phyloP scores from a whole-genome alignment of 345 rosid species.

The Garcia nutans region DNA sequence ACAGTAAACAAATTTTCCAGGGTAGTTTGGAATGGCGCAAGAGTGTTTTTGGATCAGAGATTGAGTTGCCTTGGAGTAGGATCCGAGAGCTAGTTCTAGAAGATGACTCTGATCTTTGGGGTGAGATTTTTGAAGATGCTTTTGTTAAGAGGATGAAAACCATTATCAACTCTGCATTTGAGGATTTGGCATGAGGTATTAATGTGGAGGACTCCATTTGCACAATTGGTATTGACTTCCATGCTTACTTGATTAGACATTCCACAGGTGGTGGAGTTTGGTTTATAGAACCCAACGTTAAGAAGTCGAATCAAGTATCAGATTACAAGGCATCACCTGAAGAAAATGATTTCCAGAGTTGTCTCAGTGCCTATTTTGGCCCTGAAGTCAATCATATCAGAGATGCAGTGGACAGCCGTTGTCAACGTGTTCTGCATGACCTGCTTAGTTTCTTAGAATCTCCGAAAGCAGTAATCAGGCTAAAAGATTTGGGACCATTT shows the following conservation, averaged over 20 bases:
- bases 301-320: conserved; percentile 46
- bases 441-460: conserved; percentile 87
- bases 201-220: conserved; percentile 53
- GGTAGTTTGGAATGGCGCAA: conserved; percentile 96
- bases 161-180: conserved; percentile 64
- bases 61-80: conserved; percentile 96
- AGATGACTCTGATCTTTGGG: conserved; percentile 91
- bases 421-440: conserved; percentile 75
- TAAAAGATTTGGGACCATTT: conserved; percentile 73
- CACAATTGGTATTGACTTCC: conserved; percentile 56
- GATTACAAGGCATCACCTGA: conserved; percentile 50
- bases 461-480: conserved; percentile 78
- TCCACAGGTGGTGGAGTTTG: conserved; percentile 92
- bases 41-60: conserved; percentile 90
- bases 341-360: conserved; percentile 70
- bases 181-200: conserved; percentile 53
- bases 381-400: conserved; percentile 80
- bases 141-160: conserved; percentile 85
- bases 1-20: conserved; percentile 77
- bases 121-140: conserved; percentile 94
- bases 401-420: conserved; percentile 79
- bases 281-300: conserved; percentile 76
- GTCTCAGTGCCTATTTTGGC: conserved; percentile 85
- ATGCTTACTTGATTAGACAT: conserved; percentile 75
- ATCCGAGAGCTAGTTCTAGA: conserved; percentile 83